Conservation (phyloP, 495 filamentous ascomycete species). For the Penicillium cosmopolitanum region DNA sequence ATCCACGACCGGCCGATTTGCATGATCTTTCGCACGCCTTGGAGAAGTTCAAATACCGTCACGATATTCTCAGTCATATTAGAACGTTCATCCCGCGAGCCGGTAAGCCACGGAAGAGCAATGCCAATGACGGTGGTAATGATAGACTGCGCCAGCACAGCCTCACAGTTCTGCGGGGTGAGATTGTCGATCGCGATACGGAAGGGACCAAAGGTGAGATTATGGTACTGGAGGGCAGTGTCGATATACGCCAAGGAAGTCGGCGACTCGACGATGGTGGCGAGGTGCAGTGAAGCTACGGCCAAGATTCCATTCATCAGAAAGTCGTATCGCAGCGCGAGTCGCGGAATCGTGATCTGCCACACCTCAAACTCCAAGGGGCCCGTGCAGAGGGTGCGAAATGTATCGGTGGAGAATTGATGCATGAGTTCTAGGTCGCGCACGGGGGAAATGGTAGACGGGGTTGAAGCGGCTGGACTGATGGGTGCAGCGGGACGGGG, state of each 20-base stretch:
- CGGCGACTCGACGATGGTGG: constrained; percentile 39
- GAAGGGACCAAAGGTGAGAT: constrained; percentile 49
- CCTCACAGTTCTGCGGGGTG: constrained; percentile 51
- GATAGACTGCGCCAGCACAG: constrained; percentile 55
- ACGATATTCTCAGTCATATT: constrained; percentile 45
- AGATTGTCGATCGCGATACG: constrained; percentile 50
- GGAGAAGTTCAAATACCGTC: constrained; percentile 41
- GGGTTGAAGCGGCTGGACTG: constrained; percentile 25
- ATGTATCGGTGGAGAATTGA: constrained; percentile 47
- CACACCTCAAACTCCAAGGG: constrained; percentile 34
- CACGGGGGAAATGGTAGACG: constrained; percentile 27
- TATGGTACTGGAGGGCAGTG: constrained; percentile 53
- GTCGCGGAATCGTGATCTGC: constrained; percentile 48
- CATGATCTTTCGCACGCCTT: constrained; percentile 41
- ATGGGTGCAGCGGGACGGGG: constrained; percentile 22
- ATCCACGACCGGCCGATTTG: constrained; percentile 38
- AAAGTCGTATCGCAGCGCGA: constrained; percentile 54
- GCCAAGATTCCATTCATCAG: constrained; percentile 60
- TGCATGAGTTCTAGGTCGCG: constrained; percentile 48
- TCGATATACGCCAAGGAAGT: constrained; percentile 50
- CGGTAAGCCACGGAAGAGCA: constrained; percentile 46
- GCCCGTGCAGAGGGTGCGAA: constrained; percentile 35
- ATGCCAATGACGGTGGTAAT: constrained; percentile 54
- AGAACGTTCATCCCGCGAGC: constrained; percentile 32
- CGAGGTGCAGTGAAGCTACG: constrained; percentile 57